Evolutionary conservation across 2,329 filamentous ascomycete genomes (phyloP), one percentile per base, ranked within the genome.

Genomic region (Trichoderma sp.): DNA sequence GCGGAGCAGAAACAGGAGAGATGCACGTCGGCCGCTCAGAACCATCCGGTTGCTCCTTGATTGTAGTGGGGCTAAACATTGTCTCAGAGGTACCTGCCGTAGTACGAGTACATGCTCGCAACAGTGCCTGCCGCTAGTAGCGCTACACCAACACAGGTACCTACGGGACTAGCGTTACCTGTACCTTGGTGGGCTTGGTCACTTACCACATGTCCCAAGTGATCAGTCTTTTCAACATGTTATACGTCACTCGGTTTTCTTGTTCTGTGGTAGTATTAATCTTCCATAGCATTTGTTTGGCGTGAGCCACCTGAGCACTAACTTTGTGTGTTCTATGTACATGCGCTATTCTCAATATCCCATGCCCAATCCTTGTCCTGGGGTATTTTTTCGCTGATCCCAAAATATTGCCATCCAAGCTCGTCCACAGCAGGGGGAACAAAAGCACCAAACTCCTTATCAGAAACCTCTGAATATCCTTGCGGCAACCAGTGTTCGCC

Each of bases 241-340:
- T 34, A 57, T 43, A 43, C 18, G 18, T 32, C 28, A 53, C 32
- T 58, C 7, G 24, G n/a, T 21, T 21, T 3, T 14, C 57, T 18
- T 71, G 8, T 34, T 64, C 21, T 34, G 18, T 65, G 2, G 36
- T 65, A 3, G 36, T 34, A 61, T 69, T 51, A 24, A 28, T 32
- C 36, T 24, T n/a, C n/a, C n/a, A 64, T 64, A 58, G 24, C 36
- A 24, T 61, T n/a, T 60, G 65, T 39, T 32, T 60, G 56, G 65
- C 65, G 65, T 69, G 65, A 69, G 65, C 65, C 65, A 34, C 32
- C 32, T 24, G 30, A 60, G 65, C 65, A 15, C 56, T 26, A 26
- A 51, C 56, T 60, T 66, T 63, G 32, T 60, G 65, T 26, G 65
- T 26, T 69, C 65, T 61, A 69, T 69, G 43, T 63, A 53, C 67